Conservation (phyloP, 169 alveolate genomes). For the Amoebophrya sp. region DNA sequence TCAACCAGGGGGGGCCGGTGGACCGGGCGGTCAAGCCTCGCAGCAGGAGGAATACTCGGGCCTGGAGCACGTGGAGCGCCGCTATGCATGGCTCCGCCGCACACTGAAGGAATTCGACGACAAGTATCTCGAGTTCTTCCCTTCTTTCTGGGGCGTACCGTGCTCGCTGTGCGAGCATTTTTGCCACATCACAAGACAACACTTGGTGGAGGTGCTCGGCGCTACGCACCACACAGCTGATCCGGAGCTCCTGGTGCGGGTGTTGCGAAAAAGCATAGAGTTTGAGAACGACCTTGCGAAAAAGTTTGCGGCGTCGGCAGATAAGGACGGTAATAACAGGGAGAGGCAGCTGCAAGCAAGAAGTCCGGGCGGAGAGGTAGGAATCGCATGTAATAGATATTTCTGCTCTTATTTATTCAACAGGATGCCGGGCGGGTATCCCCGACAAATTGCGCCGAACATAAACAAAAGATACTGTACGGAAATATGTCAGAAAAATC, state of each 20-base stretch:
- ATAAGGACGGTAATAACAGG: too few species aligned
- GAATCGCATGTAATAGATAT: too few species aligned
- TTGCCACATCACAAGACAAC: constrained; percentile 30
- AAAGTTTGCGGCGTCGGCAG: not conserved
- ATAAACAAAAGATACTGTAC: too few species aligned
- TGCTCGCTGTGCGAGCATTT: not conserved
- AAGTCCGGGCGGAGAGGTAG: too few species aligned
- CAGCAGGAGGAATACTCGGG: not conserved
- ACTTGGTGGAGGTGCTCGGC: constrained; percentile 25
- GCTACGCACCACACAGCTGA: constrained; percentile 13
- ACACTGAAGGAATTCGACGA: not conserved
- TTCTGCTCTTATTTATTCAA: too few species aligned
- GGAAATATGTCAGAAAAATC: too few species aligned
- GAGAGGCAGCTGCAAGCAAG: too few species aligned
- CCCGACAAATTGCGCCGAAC: too few species aligned
- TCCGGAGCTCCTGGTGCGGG: constrained; percentile 9
- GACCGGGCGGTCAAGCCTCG: too few species aligned
- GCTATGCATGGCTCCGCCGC: not conserved
- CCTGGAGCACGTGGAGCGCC: constrained; percentile 18
- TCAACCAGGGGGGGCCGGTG: too few species aligned
- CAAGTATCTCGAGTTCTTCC: not conserved
- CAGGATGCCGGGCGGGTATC: too few species aligned
- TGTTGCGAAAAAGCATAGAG: not conserved
- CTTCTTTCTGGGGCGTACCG: not conserved
- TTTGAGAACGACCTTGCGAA: not conserved